These are phyloP conservation scores for Aspergillus eucalypticola DNA, from an alignment of 2,329 filamentous ascomycete genomes.

Conservation along the genomic window DNA sequence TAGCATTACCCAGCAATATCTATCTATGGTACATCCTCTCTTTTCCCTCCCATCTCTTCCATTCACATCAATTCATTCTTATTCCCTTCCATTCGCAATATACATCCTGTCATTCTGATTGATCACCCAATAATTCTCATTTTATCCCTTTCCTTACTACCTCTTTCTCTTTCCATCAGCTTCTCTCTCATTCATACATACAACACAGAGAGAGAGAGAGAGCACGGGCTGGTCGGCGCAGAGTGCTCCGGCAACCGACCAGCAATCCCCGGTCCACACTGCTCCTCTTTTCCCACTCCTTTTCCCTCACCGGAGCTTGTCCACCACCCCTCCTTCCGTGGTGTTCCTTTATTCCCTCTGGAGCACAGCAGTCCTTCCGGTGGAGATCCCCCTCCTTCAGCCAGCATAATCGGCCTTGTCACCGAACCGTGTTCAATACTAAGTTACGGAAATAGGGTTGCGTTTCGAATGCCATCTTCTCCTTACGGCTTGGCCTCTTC, in stretches of 20 bases:
- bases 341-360: background rate
- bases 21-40: background rate
- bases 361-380: background rate
- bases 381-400: background rate
- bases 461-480: too few relatives aligned
- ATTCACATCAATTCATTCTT: background rate
- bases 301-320: constrained; percentile 5
- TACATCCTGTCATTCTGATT: background rate
- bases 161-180: background rate
- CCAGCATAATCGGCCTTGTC: background rate
- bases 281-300: background rate
- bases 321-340: background rate
- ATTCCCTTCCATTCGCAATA: background rate
- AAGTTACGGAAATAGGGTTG: background rate
- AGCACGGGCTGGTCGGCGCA: background rate
- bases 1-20: too few relatives aligned
- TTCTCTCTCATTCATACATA: background rate
- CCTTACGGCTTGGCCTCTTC: too few relatives aligned
- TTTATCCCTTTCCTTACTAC: background rate
- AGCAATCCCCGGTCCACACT: constrained; percentile 10
- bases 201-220: too few relatives aligned
- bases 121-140: background rate
- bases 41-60: background rate
- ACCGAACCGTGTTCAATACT: background rate
- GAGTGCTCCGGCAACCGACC: constrained; percentile 4